phyloP scores from a whole-genome alignment of 371 early-diverging fungal species.

The Coemansia sp. region DNA sequence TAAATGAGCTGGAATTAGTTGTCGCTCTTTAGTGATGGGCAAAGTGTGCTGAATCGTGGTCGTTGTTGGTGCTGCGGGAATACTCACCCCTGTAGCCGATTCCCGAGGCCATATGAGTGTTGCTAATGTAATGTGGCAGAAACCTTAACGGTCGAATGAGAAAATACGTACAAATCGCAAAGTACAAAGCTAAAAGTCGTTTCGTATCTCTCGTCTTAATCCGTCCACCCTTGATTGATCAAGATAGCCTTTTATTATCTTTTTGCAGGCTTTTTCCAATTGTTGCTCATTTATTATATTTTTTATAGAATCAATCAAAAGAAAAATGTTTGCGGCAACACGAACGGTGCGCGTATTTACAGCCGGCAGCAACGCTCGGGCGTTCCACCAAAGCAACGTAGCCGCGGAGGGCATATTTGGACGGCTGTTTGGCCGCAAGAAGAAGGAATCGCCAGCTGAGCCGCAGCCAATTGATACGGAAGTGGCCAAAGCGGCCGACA shows the following conservation, averaged over 20 bases:
- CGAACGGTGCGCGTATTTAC: constrained; percentile 11
- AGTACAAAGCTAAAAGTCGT: neutral
- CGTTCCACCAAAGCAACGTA: constrained; percentile 16
- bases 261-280: no score
- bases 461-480: neutral
- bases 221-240: neutral
- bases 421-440: constrained; percentile 35
- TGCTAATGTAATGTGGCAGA: neutral
- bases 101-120: constrained; percentile 41
- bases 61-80: neutral
- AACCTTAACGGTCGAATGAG: neutral
- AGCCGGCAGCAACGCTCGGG: neutral
- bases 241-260: neutral
- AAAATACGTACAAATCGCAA: neutral
- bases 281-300: neutral
- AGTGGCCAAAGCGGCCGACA: neutral
- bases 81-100: constrained; percentile 45
- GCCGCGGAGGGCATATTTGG: constrained; percentile 24
- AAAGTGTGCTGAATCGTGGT: neutral
- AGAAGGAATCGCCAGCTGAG: neutral
- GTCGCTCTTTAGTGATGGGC: no score
- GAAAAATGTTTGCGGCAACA: constrained; percentile 3
- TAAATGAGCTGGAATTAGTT: no score
- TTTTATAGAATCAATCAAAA: neutral
- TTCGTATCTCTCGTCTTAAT: neutral